Base-by-base conservation (phyloP, 805 yeast genomes). In the Wickerhamomyces mucosus region DNA sequence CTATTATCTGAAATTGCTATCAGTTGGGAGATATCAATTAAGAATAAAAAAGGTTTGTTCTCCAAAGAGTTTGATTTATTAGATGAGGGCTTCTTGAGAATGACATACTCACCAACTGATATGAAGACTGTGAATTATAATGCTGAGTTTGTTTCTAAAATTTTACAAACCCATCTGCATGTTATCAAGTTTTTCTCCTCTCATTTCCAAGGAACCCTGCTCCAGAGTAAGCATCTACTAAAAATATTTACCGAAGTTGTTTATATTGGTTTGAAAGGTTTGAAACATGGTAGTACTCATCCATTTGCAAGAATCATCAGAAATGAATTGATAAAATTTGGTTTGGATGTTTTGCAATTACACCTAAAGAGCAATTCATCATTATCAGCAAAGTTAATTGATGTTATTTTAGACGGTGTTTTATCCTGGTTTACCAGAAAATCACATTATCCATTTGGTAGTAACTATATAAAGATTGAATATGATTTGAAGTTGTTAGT, bases 101-200 rank as follows among this genome's bases (percentile, higher is more conserved):
- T 92, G 98, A 92, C 83, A 40, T 92, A 92, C 46, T 60, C 86
- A 1, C 96, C 98, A 9, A 76, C 94, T 28, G 77, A 80, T 55
- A 77, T 74, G 42, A 61, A 63, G 27, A 65, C 62, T 6, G 65
- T 78, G 7, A 69, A 70, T 33, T 72, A 68, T 37, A 56, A 61
- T 21, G 75, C 84, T 0, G 53, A 56, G 2, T 41, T 51, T 3
- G 74, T 77, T 1, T 63, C 68, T 5, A 58, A 64, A 31, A 52
- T 63, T 5, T 56, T 72, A 35, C 74, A 75, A 33, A 82, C 94
- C 0, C 96, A 92, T 51, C 54, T 72, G 25, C 66, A 69, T 35
- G 64, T 92, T 18, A 72, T 84, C 28, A 61, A 72, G 32, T 67
- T 86, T 47, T 67, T 92, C 46, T 55, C 75, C 5, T 80, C 94